Percentiles rank a stretch among this genome's conserved stretches.
phyloP scores from a whole-genome alignment of 2,329 filamentous ascomycete species.

The Leptoxyphium fumago region DNA sequence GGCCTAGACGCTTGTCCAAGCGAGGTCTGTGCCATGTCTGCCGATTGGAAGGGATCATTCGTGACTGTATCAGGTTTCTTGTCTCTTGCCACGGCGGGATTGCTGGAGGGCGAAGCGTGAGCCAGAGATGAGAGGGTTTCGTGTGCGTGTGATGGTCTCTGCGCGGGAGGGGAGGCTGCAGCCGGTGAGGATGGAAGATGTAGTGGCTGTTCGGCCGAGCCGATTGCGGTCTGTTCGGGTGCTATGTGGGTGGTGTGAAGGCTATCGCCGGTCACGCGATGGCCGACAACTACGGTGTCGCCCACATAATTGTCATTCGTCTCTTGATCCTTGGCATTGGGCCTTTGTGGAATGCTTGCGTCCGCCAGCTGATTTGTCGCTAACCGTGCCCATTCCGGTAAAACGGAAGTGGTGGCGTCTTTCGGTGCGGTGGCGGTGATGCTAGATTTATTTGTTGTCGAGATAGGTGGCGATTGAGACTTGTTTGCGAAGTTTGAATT shows the following conservation, averaged over 20 bases:
- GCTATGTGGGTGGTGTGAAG: background rate
- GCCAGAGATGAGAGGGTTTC: background rate
- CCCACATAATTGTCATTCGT: background rate
- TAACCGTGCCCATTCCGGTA: background rate
- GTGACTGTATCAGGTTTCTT: background rate
- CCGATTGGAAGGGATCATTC: background rate
- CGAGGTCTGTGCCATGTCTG: background rate
- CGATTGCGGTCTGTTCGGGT: background rate
- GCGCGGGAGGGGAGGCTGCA: background rate
- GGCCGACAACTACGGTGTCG: background rate
- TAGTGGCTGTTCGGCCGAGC: background rate
- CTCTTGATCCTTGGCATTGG: too few species aligned
- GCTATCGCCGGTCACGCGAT: background rate
- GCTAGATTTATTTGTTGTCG: background rate
- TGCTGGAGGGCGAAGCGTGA: background rate
- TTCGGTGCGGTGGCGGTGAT: background rate
- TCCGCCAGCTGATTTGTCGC: background rate
- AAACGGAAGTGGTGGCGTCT: background rate
- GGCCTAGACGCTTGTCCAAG: background rate
- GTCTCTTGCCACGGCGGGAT: background rate
- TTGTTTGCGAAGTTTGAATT: background rate
- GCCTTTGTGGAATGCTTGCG: background rate
- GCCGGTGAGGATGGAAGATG: background rate
- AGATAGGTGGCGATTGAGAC: background rate
- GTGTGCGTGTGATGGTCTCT: constrained; percentile 1